A percentile compares a stretch with the other conserved stretches of the same genome.
phyloP scores from a whole-genome alignment of 345 rosid species.

The Crucihimalaya himalaica region DNA sequence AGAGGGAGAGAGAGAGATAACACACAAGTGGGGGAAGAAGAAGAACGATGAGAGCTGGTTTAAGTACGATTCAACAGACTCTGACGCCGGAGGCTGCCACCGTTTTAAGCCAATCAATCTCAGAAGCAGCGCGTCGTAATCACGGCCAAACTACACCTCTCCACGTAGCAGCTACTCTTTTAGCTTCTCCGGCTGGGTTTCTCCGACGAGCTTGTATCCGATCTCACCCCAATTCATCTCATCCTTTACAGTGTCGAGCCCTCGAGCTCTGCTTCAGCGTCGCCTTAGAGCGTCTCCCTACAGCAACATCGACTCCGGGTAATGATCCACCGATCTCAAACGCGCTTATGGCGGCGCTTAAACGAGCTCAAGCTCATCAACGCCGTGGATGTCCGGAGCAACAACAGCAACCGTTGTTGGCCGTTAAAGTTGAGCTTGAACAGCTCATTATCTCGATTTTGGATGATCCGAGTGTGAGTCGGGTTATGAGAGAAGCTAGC shows the following conservation, averaged over 20 bases:
- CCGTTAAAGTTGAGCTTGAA: conserved; percentile 96
- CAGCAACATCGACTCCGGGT: conserved; percentile 45
- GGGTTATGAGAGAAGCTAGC: conserved; percentile 99
- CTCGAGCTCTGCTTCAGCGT: conserved; percentile 99
- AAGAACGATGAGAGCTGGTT: conserved; percentile 74
- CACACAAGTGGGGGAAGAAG: conserved; percentile 5
- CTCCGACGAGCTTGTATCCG: conserved; percentile 97
- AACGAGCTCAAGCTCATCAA: conserved; percentile 99
- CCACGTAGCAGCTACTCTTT: conserved; percentile 87
- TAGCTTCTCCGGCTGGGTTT: conserved; percentile 75
- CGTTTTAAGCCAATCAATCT: conserved; percentile 84
- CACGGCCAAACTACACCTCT: conserved; percentile 98
- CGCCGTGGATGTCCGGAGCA: conserved; percentile 98
- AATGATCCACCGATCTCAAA: conserved; percentile 95
- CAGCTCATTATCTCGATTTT: conserved; percentile 94
- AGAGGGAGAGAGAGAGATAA: conserved; percentile 14
- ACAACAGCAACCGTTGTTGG: conserved; percentile 92
- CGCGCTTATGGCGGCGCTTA: conserved; percentile 98
- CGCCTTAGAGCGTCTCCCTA: conserved; percentile 90
- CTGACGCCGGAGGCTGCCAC: conserved; percentile 92
- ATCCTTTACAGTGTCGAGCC: conserved; percentile 98
- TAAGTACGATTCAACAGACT: conserved; percentile 96
- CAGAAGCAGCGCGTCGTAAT: conserved; percentile 87
- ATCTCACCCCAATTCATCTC: conserved; percentile 97
- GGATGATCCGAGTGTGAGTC: conserved; percentile 97